phyloP scores from a whole-genome alignment of 345 rosid species.

The Lepidium didymum region DNA sequence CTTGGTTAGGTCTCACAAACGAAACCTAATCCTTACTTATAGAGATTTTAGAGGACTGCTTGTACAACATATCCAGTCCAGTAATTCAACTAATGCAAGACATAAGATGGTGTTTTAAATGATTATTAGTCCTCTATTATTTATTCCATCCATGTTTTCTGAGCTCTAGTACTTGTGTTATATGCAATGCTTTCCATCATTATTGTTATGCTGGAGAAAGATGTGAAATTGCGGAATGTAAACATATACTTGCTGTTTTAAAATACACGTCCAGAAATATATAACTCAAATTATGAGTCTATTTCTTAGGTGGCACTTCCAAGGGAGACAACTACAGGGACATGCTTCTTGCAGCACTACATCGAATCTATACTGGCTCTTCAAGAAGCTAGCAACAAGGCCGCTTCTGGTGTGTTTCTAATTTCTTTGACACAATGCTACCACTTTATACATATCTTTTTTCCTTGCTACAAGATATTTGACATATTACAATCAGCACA shows the following conservation, averaged over 20 bases:
- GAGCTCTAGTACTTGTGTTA: neutral
- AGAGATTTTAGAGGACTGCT: neutral
- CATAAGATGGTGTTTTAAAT: neutral
- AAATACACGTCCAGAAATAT: neutral
- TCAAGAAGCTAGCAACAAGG: conserved; percentile 65
- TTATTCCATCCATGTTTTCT: neutral
- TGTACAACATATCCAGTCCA: neutral
- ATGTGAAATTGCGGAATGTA: neutral
- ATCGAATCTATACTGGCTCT: conserved; percentile 82
- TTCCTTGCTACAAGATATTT: neutral
- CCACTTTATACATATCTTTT: neutral
- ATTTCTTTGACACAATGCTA: neutral
- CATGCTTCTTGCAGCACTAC: conserved; percentile 78
- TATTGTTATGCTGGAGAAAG: neutral
- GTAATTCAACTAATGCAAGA: neutral
- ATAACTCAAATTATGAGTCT: conserved; percentile 1
- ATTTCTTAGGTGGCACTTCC: conserved; percentile 83
- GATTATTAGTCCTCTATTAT: neutral
- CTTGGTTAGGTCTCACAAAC: too few relatives aligned
- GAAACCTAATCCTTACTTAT: too few relatives aligned
- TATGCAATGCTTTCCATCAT: neutral
- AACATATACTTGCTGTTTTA: neutral
- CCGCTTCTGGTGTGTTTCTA: conserved; percentile 50
- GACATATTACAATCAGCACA: neutral
- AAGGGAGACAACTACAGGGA: conserved; percentile 76